Base-by-base conservation (phyloP, 257 asterid species). In the Lithospermum erythrorhizon region DNA sequence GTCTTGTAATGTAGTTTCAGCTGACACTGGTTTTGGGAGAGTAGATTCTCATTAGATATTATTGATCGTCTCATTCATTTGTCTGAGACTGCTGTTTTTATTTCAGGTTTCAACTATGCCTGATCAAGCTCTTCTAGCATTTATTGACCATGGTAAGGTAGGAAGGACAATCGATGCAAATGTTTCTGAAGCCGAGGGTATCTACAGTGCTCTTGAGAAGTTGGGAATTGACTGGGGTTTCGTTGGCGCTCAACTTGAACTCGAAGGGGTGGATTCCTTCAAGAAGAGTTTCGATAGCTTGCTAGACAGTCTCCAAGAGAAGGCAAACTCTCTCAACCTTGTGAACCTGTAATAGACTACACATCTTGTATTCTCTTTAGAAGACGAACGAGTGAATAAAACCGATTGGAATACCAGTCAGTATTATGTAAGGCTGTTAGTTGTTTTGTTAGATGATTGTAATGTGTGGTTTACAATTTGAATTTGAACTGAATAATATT, bases 21-120 rank as follows among this genome's bases (percentile, higher is more conserved):
- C 48, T 64, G 47, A 35, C 47, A 9, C 47, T 32, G 5, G 47
- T 9, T 27, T 27, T 27, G 32, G 4, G 47, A 8, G 47, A 35
- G 47, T 35, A 35, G 47, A 35, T 35, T 35, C 49, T 41, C 13
- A 11, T 9, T 13, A 11, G 18, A 41, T 41, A 41, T 41, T 11
- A 11, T 13, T 41, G 1, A 41, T 11, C 49, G 17, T 41, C 49
- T 11, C 49, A 0, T 41, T 41, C 49, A 41, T 41, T 41, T 13
- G 2, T 41, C 49, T 41, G 18, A 0, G 49, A 14, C 32, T 56
- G 16, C 37, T 56, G 11, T 23, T 20, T 21, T 18, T 11, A 1
- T 47, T n/a, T 1, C 53, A 93, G 99, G 99, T 93, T 59, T 89
- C 97, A 5, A 93, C 99, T 52, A 93, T 93, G 99, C 99, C 99